These are phyloP conservation scores for Xylaria longipes DNA, from an alignment of 495 filamentous ascomycete genomes.

Conservation along the genomic window DNA sequence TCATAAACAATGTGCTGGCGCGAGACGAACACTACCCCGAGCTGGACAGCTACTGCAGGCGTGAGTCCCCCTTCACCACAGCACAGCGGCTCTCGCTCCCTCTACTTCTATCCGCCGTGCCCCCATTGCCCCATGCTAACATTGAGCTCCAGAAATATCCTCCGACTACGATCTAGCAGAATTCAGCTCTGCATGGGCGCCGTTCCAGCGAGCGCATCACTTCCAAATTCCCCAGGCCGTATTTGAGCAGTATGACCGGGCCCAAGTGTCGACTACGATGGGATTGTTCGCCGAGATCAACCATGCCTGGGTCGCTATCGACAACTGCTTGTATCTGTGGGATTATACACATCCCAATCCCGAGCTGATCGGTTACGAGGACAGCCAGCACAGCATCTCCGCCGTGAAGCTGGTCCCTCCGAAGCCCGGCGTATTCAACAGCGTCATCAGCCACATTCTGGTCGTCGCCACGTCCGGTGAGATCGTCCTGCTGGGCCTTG, in stretches of 20 bases:
- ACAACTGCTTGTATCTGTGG: constrained; percentile 96
- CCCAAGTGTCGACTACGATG: constrained; percentile 84
- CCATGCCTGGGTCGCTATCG: constrained; percentile 94
- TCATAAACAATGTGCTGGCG: constrained; percentile 78
- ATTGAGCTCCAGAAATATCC: constrained; percentile 69
- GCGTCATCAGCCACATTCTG: constrained; percentile 80
- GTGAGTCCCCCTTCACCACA: constrained; percentile 60
- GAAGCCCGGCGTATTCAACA: constrained; percentile 81
- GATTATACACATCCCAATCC: constrained; percentile 90
- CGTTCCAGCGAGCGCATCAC: constrained; percentile 81
- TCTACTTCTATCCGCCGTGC: neutral
- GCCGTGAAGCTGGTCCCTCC: constrained; percentile 83
- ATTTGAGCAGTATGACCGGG: constrained; percentile 86
- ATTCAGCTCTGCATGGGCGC: constrained; percentile 74
- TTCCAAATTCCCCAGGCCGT: constrained; percentile 88
- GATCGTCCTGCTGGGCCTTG: constrained; percentile 81
- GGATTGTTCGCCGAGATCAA: constrained; percentile 91
- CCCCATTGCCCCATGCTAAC: constrained; percentile 4
- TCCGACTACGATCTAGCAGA: constrained; percentile 84
- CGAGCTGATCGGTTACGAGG: constrained; percentile 90
- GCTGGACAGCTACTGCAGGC: constrained; percentile 85
- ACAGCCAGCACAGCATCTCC: constrained; percentile 82
- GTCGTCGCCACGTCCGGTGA: constrained; percentile 86
- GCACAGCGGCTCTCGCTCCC: neutral
- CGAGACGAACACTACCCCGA: constrained; percentile 85